Evolutionary conservation across 768 basidiomycete species (phyloP), one percentile per base, ranked within the genome.

Genomic region (Phylloporus arenicola): DNA sequence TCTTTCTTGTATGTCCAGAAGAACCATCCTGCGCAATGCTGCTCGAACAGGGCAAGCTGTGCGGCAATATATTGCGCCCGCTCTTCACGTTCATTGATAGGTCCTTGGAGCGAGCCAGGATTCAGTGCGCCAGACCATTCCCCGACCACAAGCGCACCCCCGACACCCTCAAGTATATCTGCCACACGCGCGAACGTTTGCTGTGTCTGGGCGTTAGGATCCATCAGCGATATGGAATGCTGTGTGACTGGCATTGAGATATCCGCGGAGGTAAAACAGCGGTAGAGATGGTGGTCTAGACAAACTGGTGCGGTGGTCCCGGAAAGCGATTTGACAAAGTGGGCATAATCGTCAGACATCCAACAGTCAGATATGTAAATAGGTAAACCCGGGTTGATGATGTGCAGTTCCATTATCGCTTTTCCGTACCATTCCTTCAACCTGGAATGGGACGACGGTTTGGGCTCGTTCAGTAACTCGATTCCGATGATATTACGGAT

Each of bases 1-100:
- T 81, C 75, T 65, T 90, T 88, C 72, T 83, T 89, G 61, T 81
- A 85, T 33, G 86, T 89, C 90, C 90, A 90, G 63, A 86, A 92
- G 70, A 83, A 92, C 77, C 79, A 86, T 5, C 90, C 90, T 0
- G 78, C 80, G 51, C 86, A 84, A 31, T 68, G 57, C 41, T 67
- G 63, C 50, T 89, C 86, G 52, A 78, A 91, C 34, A 87, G 57
- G 17, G 73, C 75, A 43, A 90, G 67, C 64, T 92, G 81, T 4
- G 88, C 83, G 16, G 72, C 62, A 4, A 85, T 72, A 51, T 80
- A 92, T 13, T 63, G 69, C 9, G 73, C 55, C 38, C 75, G 64
- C 50, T 76, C 74, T 35, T 66, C 61, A 39, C 72, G 69, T 52
- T 77, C 70, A 52, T 76, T 61, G 8, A 66, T 64, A 38, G 65